Evolutionary conservation across 75 land plant genomes (phyloP).

Genomic region (Cryptomeria japonica): DNA sequence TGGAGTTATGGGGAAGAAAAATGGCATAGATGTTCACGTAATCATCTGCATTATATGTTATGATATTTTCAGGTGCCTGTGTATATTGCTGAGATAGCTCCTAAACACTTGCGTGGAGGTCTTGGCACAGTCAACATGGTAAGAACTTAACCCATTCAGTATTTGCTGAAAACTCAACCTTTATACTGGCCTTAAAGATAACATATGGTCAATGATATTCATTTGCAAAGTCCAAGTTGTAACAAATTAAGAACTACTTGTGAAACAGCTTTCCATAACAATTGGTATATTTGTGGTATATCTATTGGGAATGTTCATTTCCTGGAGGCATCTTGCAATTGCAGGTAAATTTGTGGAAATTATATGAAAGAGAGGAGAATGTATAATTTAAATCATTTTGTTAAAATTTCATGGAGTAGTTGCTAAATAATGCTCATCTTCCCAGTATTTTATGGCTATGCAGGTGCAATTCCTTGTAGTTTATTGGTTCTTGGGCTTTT

Average conservation of each 20-base stretch:
- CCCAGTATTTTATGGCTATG: neutral
- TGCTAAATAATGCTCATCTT: neutral
- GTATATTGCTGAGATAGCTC: conserved; percentile 38
- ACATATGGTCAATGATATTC: neutral
- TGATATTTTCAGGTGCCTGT: conserved; percentile 30
- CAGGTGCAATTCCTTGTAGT: conserved; percentile 23
- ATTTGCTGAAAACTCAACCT: neutral
- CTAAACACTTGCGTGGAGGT: too few relatives aligned
- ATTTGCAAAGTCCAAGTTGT: neutral
- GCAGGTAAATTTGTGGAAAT: conserved; percentile 20
- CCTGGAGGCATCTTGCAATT: conserved; percentile 27
- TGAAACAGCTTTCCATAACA: conserved; percentile 30
- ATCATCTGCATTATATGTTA: neutral
- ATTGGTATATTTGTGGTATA: conserved; percentile 27
- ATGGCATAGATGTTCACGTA: neutral
- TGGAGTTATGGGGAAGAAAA: neutral
- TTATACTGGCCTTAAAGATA: neutral
- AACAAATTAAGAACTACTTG: conserved; percentile 3
- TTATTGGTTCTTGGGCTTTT: conserved; percentile 26
- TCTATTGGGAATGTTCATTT: conserved; percentile 23
- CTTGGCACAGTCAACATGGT: conserved; percentile 30
- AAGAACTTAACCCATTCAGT: neutral
- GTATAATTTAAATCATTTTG: conserved; percentile 1
- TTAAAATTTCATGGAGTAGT: neutral
- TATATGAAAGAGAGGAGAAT: neutral